Evolutionary conservation across 345 rosid genomes (phyloP).

Genomic region (Citrus reticulata): DNA sequence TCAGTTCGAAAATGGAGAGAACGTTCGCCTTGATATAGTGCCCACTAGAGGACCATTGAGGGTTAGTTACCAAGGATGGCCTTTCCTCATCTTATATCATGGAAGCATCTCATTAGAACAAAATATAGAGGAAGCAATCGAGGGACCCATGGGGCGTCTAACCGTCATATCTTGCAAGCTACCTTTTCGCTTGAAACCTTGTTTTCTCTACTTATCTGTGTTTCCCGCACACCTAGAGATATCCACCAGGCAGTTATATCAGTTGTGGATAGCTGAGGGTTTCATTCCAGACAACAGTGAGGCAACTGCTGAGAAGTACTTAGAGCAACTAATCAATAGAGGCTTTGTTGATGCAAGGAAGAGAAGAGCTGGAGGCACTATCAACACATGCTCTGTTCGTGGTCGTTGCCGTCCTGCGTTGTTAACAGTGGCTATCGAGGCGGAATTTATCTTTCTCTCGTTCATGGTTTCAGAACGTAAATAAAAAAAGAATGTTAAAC

Average conservation of each 20-base stretch:
- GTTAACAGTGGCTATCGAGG: rapidly evolving
- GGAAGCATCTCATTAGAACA: too few relatives aligned
- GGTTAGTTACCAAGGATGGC: too few relatives aligned
- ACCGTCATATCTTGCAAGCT: too few relatives aligned
- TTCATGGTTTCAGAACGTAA: rapidly evolving
- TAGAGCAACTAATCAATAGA: neutral
- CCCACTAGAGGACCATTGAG: too few relatives aligned
- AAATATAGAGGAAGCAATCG: too few relatives aligned
- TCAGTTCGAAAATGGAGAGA: too few relatives aligned
- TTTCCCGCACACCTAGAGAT: neutral
- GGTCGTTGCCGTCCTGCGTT: rapidly evolving
- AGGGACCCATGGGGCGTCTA: rapidly evolving
- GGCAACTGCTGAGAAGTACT: neutral
- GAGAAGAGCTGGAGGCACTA: neutral
- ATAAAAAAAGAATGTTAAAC: neutral
- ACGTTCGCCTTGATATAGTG: too few relatives aligned
- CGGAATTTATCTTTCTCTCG: neutral
- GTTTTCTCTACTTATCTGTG: neutral
- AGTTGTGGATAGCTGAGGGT: constrained; percentile 3
- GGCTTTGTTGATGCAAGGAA: neutral
- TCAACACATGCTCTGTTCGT: neutral
- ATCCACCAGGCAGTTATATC: neutral
- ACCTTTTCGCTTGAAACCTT: neutral
- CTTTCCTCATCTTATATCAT: too few relatives aligned
- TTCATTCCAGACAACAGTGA: neutral